Evolutionary conservation across 208 protist species (phyloP), one percentile per base, ranked within the genome.

Genomic region (Crithidia bombi): DNA sequence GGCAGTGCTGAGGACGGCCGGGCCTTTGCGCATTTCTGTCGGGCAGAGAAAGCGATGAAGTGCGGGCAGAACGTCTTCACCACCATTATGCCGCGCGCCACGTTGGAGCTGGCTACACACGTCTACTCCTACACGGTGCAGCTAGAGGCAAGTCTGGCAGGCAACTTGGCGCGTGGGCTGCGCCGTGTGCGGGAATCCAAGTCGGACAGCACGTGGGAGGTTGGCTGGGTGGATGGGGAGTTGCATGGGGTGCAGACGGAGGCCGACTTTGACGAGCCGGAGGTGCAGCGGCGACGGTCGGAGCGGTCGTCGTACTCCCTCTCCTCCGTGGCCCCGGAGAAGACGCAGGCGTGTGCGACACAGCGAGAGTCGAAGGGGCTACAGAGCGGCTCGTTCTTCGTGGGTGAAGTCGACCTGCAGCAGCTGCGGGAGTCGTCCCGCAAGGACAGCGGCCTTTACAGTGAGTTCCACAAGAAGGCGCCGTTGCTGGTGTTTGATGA

Each of bases 61-160:
- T 94, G 89, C 71, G 87, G 85, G 3, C 82, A 86, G 19, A 86
- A 85, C 64, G 82, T 95, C 15, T 85, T 87, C 61, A 74, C 83
- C 6, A 62, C 75, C 30, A 78, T 30, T 30, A 58, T 62, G 4
- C 30, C 69, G 5, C 57, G 67, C 15, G 51, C 74, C 25, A 35
- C 83, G 30, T 61, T 96, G 33, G 82, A 96, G 72, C 68, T 96
- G 14, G 91, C 89, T 9, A 93, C 86, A 6, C 89, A 86, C 33
- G 87, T 96, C 11, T 90, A 90, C 65, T 94, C 91, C 5, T 96
- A 93, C 74, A 32, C 79, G 19, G 87, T 94, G 26, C 81, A 88
- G 49, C 69, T 96, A 17, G 87, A 93, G 58, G 72, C 83, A 19
- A 62, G 49, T 41, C 76, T 96, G 46, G 83, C 81, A 1, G 82